These are phyloP conservation scores for Atractiella rhizophila DNA, from an alignment of 768 basidiomycete genomes.

Conservation along the genomic window DNA sequence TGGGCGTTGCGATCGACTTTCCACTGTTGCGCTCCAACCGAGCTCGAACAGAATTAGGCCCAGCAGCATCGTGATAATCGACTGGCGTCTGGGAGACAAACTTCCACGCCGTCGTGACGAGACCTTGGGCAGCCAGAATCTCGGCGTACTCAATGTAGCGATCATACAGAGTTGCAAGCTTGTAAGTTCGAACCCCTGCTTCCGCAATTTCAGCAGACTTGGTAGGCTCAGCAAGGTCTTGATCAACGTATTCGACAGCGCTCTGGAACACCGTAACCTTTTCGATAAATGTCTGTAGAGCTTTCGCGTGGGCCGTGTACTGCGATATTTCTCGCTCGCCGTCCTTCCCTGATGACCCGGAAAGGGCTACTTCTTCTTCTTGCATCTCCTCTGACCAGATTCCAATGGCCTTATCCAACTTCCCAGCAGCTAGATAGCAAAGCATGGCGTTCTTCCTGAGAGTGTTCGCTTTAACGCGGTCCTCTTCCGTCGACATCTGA, in stretches of 20 bases:
- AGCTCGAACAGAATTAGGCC: slow-evolving; percentile 25
- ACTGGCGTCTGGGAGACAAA: slow-evolving; percentile 56
- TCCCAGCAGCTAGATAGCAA: slow-evolving; percentile 75
- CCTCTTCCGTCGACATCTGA: slow-evolving; percentile 31
- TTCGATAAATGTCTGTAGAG: slow-evolving; percentile 80
- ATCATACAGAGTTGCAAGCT: slow-evolving; percentile 64
- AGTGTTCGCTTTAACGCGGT: slow-evolving; percentile 25
- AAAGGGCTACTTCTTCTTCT: slow-evolving; percentile 43
- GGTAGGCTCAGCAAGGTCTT: slow-evolving; percentile 32
- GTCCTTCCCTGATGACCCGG: slow-evolving; percentile 6
- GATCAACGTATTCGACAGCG: slow-evolving; percentile 54
- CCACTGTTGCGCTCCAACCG: slow-evolving; percentile 22
- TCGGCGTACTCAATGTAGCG: slow-evolving; percentile 90
- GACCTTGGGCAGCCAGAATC: slow-evolving; percentile 66
- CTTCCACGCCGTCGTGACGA: slow-evolving; percentile 50
- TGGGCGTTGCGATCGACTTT: neutral
- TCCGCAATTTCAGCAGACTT: slow-evolving; percentile 25
- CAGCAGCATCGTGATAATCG: slow-evolving; percentile 39
- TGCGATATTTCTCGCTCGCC: slow-evolving; percentile 27
- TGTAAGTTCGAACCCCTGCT: slow-evolving; percentile 38
- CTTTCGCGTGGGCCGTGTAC: slow-evolving; percentile 57
- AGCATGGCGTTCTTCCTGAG: slow-evolving; percentile 68
- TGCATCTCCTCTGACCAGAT: slow-evolving; percentile 77
- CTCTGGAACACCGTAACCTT: slow-evolving; percentile 84
- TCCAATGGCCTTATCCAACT: slow-evolving; percentile 58